A percentile compares a stretch with the other conserved stretches of the same genome.
Evolutionary conservation across 352 stramenopile species (phyloP).

Genomic region (Phytopythium litorale): DNA sequence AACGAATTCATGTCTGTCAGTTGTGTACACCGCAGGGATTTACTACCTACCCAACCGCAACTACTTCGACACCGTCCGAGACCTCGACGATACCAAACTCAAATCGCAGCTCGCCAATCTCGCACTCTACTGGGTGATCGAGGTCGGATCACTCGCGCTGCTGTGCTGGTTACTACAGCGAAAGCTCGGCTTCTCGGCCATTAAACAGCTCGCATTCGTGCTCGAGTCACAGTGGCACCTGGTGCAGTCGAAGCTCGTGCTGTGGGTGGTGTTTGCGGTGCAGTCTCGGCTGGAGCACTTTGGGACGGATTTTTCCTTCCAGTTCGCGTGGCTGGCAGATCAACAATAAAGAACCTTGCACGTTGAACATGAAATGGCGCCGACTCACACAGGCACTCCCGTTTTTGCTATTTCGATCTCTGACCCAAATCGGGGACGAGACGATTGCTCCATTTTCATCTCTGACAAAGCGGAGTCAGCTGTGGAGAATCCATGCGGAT

Average conservation of each 20-base stretch:
- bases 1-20: background rate
- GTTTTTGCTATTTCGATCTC: too few species aligned
- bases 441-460: too few species aligned
- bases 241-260: constrained; percentile 31
- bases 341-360: too few species aligned
- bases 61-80: constrained; percentile 16
- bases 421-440: too few species aligned
- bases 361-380: too few species aligned
- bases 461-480: too few species aligned
- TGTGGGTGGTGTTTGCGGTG: constrained; percentile 20
- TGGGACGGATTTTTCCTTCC: constrained; percentile 26
- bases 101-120: constrained; percentile 12
- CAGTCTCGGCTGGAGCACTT: constrained; percentile 21
- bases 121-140: constrained; percentile 25
- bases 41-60: constrained; percentile 19
- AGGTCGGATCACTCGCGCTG: constrained; percentile 24
- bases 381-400: too few species aligned
- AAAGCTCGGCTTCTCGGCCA: constrained; percentile 20
- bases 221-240: constrained; percentile 29
- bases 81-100: constrained; percentile 5
- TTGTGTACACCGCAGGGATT: background rate
- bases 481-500: background rate
- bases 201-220: constrained; percentile 29
- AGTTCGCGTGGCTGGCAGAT: constrained; percentile 26
- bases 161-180: constrained; percentile 24